Conservation (phyloP, 495 filamentous ascomycete species). For the Articulospora tetracladia region DNA sequence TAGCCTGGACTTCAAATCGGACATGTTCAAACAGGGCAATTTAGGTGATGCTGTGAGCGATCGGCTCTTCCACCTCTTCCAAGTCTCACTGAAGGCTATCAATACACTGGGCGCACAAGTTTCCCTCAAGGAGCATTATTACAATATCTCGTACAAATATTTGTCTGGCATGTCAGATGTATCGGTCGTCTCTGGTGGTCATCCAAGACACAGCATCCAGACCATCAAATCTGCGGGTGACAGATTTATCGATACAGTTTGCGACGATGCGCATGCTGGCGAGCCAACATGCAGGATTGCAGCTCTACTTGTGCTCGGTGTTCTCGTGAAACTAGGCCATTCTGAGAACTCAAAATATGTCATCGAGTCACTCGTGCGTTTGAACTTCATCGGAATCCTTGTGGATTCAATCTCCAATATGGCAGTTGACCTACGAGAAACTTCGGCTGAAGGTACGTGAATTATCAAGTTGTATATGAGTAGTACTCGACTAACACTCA, state of each 20-base stretch:
- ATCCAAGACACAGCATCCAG: constrained; percentile 58
- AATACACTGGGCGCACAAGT: constrained; percentile 64
- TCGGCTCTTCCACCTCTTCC: constrained; percentile 86
- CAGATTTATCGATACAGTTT: constrained; percentile 76
- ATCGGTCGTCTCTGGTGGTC: constrained; percentile 26
- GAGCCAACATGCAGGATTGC: constrained; percentile 77
- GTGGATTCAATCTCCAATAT: constrained; percentile 77
- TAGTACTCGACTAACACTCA: constrained; percentile 10
- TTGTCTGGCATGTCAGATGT: constrained; percentile 65
- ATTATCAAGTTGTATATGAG: no score
- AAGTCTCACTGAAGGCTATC: constrained; percentile 72
- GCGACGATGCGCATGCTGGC: constrained; percentile 88
- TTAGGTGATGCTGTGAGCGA: constrained; percentile 76
- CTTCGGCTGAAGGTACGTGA: constrained; percentile 26
- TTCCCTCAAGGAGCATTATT: constrained; percentile 73
- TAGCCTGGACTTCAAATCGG: constrained; percentile 57
- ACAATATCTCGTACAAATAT: constrained; percentile 84
- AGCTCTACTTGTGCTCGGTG: constrained; percentile 70
- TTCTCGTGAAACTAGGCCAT: constrained; percentile 63
- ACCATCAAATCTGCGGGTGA: constrained; percentile 75
- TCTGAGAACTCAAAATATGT: constrained; percentile 63
- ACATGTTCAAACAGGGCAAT: constrained; percentile 42
- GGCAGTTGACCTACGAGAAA: constrained; percentile 57
- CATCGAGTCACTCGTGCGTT: constrained; percentile 71
- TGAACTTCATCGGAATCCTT: constrained; percentile 87